phyloP scores from a whole-genome alignment of 148 eudicot species.

The Spergularia bocconei region DNA sequence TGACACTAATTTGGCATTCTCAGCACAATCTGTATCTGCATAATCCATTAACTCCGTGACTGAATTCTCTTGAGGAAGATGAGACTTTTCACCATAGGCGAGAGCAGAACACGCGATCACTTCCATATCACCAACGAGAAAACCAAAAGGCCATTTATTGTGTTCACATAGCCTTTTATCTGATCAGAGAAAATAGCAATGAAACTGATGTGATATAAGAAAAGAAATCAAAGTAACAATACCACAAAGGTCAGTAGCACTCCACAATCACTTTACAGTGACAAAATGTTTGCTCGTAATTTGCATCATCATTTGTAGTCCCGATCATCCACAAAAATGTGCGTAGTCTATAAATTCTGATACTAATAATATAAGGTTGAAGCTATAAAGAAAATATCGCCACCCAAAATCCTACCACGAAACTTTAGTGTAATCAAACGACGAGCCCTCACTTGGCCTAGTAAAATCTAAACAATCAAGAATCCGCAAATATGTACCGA shows the following conservation, averaged over 20 bases:
- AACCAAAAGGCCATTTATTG: conserved; percentile 30
- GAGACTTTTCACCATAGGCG: conserved; percentile 45
- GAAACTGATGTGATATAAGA: conserved; percentile 3
- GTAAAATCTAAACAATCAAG: no score
- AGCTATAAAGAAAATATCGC: neutral
- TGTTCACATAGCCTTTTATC: conserved; percentile 19
- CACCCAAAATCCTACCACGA: neutral
- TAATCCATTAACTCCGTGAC: conserved; percentile 38
- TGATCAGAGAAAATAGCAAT: neutral
- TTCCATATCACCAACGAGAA: conserved; percentile 53
- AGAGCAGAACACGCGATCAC: conserved; percentile 55
- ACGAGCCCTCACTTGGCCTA: no score
- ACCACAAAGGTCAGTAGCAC: neutral
- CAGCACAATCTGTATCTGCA: conserved; percentile 40
- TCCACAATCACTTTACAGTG: neutral
- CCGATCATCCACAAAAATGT: no score
- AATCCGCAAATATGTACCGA: no score
- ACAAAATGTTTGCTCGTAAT: neutral
- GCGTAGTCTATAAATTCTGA: no score
- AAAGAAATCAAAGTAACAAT: neutral
- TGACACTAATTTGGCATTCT: conserved; percentile 31
- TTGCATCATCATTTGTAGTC: no score
- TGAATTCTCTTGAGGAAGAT: conserved; percentile 48
- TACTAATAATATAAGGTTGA: neutral
- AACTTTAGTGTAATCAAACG: neutral